A percentile compares a stretch with the other conserved stretches of the same genome.
Conservation (phyloP, 257 asterid genomes). For the Solanum boliviense region DNA sequence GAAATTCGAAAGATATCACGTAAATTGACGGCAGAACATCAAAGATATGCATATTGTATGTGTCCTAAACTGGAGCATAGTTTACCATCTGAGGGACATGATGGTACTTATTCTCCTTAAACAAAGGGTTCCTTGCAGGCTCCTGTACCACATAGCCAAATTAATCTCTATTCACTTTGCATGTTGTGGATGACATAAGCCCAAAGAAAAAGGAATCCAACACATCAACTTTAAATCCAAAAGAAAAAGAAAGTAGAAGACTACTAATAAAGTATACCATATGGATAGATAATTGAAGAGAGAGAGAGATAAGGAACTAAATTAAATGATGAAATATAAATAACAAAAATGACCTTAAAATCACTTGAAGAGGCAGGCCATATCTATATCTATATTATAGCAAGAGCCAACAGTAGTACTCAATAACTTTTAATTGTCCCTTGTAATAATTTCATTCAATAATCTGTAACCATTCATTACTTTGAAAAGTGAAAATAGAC, state of each 20-base stretch:
- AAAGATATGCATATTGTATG: background rate
- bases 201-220: background rate
- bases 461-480: constrained; percentile 10
- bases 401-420: constrained; percentile 1
- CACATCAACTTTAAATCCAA: background rate
- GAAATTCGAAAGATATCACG: too few relatives aligned
- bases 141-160: background rate
- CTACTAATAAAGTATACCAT: background rate
- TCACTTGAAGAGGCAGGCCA: constrained; percentile 21
- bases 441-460: background rate
- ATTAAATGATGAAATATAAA: background rate
- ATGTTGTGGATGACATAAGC: background rate
- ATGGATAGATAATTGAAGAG: background rate
- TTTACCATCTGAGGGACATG: background rate
- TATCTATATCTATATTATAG: background rate
- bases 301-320: background rate
- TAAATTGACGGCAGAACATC: too few relatives aligned
- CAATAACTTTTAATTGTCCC: background rate
- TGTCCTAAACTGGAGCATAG: background rate
- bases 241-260: background rate
- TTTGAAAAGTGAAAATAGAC: background rate
- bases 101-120: background rate
- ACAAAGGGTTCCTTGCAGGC: background rate
- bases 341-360: constrained; percentile 18
- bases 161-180: background rate